Evolutionary conservation across 768 basidiomycete genomes (phyloP).

Genomic region (Tylopilus sp.): DNA sequence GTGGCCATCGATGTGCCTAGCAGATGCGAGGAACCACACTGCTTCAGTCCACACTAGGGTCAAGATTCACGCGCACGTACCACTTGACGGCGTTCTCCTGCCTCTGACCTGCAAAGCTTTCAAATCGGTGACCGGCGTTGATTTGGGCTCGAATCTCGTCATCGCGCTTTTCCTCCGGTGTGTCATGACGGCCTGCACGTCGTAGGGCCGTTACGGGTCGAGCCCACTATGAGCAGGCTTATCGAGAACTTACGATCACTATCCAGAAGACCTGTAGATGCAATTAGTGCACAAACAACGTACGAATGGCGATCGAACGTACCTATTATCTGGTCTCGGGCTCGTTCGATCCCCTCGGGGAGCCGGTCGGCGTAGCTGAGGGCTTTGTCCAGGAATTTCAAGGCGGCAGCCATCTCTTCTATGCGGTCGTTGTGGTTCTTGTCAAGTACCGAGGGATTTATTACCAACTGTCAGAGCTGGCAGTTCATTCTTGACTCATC

Average conservation of each 20-base stretch:
- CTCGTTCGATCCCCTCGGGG: slow-evolving; percentile 37
- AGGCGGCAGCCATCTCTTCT: slow-evolving; percentile 17
- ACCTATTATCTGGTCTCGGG: slow-evolving; percentile 38
- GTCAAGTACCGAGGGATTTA: not conserved
- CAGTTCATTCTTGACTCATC: not conserved
- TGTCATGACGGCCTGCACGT: slow-evolving; percentile 61
- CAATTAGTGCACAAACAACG: too few relatives aligned
- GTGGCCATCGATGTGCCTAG: slow-evolving; percentile 88
- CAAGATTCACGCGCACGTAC: slow-evolving; percentile 36
- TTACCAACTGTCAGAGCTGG: not conserved
- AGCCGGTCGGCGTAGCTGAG: slow-evolving; percentile 34
- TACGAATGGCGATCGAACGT: too few relatives aligned
- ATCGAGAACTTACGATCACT: slow-evolving; percentile 30
- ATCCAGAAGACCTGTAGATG: slow-evolving; percentile 36
- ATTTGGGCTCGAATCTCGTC: slow-evolving; percentile 77
- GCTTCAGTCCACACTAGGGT: not conserved
- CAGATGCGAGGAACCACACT: not conserved
- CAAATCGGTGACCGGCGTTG: slow-evolving; percentile 74
- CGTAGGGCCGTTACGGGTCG: not conserved
- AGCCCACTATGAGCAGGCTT: not conserved
- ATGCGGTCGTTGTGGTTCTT: not conserved
- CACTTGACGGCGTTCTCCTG: slow-evolving; percentile 78
- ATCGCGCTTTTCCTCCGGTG: slow-evolving; percentile 63
- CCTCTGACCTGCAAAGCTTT: slow-evolving; percentile 77
- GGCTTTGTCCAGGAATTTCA: slow-evolving; percentile 42